Conservation (phyloP, 176 grass and related monocot species). For the Oryza australiensis region DNA sequence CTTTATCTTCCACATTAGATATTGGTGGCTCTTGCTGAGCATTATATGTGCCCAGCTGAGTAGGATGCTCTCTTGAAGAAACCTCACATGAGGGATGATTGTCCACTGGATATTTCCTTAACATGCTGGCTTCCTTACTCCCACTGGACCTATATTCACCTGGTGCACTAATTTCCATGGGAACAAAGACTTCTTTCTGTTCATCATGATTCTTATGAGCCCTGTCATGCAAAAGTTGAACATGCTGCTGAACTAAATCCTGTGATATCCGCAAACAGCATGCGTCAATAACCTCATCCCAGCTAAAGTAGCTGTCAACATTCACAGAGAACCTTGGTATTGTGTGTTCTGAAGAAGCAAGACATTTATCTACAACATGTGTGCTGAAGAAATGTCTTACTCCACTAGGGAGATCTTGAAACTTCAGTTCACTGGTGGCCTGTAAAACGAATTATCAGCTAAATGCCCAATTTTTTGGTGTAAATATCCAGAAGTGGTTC, state of each 20-base stretch:
- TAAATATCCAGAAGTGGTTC: slow-evolving; percentile 2
- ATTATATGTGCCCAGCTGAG: slow-evolving; percentile 27
- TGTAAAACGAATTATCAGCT: slow-evolving; percentile 46
- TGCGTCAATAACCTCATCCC: slow-evolving; percentile 67
- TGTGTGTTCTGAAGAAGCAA: slow-evolving; percentile 60
- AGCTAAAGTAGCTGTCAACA: slow-evolving; percentile 67
- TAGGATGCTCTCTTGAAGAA: slow-evolving; percentile 39
- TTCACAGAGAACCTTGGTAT: slow-evolving; percentile 76
- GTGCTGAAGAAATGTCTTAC: slow-evolving; percentile 80
- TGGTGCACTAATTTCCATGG: slow-evolving; percentile 44
- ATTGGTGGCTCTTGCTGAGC: slow-evolving; percentile 32
- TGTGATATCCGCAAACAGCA: slow-evolving; percentile 64
- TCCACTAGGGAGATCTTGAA: slow-evolving; percentile 79
- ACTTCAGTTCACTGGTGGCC: slow-evolving; percentile 78
- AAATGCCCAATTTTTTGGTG: slow-evolving; percentile 24
- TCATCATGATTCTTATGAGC: slow-evolving; percentile 50
- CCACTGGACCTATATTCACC: slow-evolving; percentile 24
- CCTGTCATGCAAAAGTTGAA: slow-evolving; percentile 71
- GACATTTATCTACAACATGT: slow-evolving; percentile 50
- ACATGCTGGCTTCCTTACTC: slow-evolving; percentile 20
- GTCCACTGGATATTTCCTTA: slow-evolving; percentile 25
- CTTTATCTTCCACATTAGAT: slow-evolving; percentile 38
- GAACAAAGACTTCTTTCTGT: slow-evolving; percentile 38
- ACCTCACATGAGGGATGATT: slow-evolving; percentile 27
- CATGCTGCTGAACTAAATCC: slow-evolving; percentile 72